Evolutionary conservation across 306 rosid species (phyloP), one percentile per base, ranked within the genome.

Genomic region (Corylus avellana): DNA sequence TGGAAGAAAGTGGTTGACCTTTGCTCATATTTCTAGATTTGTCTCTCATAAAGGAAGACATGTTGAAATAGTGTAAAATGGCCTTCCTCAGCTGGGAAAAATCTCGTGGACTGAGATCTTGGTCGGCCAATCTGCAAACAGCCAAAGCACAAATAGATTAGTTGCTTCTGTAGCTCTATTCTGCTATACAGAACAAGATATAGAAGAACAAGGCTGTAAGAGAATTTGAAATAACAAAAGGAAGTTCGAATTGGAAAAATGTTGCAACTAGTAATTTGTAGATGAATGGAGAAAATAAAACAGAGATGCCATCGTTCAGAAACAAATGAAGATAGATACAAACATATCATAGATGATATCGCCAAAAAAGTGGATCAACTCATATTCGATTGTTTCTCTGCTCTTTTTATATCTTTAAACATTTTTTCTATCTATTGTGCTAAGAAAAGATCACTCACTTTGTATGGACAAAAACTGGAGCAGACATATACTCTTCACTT

Each of bases 381-480:
- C 66, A 59, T 10, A 25, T 22, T 35, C 22, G 12, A 35, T 64
- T 18, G 47, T 64, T 64, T 27, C 66, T 62, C 9, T 68, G 32
- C 27, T n/a, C 8, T 42, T 16, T 42, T 37, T 47, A 66, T 16
- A 39, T 66, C 12, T 66, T 66, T 17, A 37, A 66, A 32, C 11
- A 35, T 35, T 66, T 16, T 22, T 14, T 35, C 7, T 14, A 54
- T 49, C 53, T 0, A 8, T 59, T 59, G 16, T 8, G 63, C 16
- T 13, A 14, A 57, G 68, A 49, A 61, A 49, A 73, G 58, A 72
- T 59, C 75, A 69, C 98, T 86, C 81, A 94, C 98, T 82, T 94
- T 72, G 94, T 81, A 74, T 91, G 97, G 78, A 92, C 93, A 78
- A 94, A 92, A 80, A 92, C 89, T 61, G 98, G 96, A 75, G 85